Evolutionary conservation across 2,329 filamentous ascomycete genomes (phyloP).

Genomic region (Nemania sp.): DNA sequence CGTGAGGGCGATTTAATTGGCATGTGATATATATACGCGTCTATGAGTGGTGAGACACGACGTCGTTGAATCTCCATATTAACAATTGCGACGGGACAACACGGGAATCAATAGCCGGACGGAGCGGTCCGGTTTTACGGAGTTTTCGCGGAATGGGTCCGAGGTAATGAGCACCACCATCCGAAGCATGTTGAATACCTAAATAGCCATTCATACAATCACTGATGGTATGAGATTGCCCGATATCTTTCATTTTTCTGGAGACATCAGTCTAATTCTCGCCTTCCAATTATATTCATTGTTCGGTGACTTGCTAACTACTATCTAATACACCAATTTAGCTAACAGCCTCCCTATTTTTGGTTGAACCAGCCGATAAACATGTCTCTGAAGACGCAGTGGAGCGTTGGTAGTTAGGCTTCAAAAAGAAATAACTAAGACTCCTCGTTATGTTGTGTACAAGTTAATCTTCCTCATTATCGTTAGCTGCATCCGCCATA

Average conservation of each 20-base stretch:
- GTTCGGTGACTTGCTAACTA: constrained; percentile 4
- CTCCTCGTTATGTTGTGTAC: constrained; percentile 34
- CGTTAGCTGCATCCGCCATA: constrained; percentile 53
- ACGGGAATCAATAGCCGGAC: constrained; percentile 13
- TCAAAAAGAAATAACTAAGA: neutral
- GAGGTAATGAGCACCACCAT: neutral
- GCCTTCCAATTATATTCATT: constrained; percentile 9
- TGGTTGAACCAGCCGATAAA: constrained; percentile 8
- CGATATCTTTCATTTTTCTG: neutral
- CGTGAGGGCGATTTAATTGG: neutral
- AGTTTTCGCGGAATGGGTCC: neutral
- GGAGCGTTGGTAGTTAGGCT: neutral
- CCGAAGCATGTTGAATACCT: neutral
- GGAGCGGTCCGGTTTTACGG: neutral
- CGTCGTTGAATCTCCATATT: neutral
- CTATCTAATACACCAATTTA: constrained; percentile 23
- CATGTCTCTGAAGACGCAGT: neutral
- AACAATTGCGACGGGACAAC: neutral
- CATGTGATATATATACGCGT: neutral
- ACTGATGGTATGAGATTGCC: neutral
- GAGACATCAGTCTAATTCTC: neutral
- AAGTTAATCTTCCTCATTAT: constrained; percentile 51
- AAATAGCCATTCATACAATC: neutral
- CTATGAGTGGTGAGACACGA: neutral
- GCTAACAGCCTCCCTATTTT: constrained; percentile 19